These are phyloP conservation scores for Crassisporium funariophilum DNA, from an alignment of 768 basidiomycete genomes.

Conservation along the genomic window DNA sequence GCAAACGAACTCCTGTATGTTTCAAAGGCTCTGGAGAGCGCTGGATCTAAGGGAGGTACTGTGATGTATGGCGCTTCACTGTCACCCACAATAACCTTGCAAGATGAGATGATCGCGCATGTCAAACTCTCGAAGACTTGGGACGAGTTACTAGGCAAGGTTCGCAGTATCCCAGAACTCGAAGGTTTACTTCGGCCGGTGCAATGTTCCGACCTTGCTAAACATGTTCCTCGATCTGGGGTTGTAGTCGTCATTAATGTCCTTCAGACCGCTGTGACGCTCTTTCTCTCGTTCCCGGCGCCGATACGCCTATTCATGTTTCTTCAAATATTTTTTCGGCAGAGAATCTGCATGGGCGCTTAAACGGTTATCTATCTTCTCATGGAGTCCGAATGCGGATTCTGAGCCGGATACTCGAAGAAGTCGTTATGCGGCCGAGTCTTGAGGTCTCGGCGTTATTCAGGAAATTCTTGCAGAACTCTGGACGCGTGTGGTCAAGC, in stretches of 20 bases:
- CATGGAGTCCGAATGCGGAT: constrained; percentile 13
- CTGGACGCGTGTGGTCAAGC: constrained; percentile 4
- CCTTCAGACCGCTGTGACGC: constrained; percentile 12
- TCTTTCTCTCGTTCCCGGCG: constrained; percentile 1
- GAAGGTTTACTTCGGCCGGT: constrained; percentile 15
- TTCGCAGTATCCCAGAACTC: constrained; percentile 14
- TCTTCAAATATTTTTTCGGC: constrained; percentile 14
- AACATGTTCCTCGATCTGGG: constrained; percentile 4
- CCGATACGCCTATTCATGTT: constrained; percentile 7
- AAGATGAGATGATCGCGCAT: constrained; percentile 4
- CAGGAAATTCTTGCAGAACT: constrained; percentile 3
- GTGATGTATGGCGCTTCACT: background rate
- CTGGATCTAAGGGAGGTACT: background rate
- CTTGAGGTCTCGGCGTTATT: background rate
- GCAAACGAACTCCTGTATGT: constrained; percentile 1
- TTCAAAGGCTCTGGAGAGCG: constrained; percentile 3
- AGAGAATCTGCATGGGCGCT: background rate
- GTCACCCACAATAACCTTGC: constrained; percentile 2
- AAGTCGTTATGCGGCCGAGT: background rate
- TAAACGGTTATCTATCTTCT: background rate
- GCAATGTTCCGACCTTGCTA: background rate
- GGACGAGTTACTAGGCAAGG: constrained; percentile 11
- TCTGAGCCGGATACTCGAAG: background rate
- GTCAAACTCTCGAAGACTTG: constrained; percentile 12
- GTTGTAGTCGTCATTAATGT: constrained; percentile 13